phyloP scores from a whole-genome alignment of 2,329 filamentous ascomycete genomes.

The Diaporthe sp. region DNA sequence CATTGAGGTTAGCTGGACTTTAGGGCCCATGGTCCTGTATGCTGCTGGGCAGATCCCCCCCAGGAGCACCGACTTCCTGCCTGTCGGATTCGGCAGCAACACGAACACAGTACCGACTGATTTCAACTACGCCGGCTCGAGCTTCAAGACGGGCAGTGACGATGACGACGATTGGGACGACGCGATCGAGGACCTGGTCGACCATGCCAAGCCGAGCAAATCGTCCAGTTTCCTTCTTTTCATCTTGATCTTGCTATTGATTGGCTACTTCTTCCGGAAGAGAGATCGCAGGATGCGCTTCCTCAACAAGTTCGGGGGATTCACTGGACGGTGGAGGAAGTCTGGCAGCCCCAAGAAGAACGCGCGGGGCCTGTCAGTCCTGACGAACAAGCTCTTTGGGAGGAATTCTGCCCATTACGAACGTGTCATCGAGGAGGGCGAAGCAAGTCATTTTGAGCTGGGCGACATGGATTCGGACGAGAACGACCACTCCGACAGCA shows the following conservation, averaged over 20 bases:
- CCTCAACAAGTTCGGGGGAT: constrained; percentile 64
- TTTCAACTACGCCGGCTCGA: constrained; percentile 85
- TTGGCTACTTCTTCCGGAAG: constrained; percentile 82
- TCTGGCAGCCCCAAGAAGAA: constrained; percentile 62
- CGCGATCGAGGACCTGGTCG: constrained; percentile 70
- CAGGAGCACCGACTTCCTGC: constrained; percentile 69
- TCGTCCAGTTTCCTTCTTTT: constrained; percentile 84
- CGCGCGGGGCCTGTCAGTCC: constrained; percentile 60
- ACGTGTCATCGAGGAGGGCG: constrained; percentile 86
- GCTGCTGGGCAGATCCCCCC: constrained; percentile 89
- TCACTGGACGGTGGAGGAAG: constrained; percentile 56
- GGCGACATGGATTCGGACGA: constrained; percentile 75
- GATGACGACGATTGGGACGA: constrained; percentile 69
- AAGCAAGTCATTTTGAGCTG: constrained; percentile 83
- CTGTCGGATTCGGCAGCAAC: constrained; percentile 95
- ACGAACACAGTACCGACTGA: constrained; percentile 75
- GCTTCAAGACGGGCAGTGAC: constrained; percentile 58
- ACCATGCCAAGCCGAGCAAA: constrained; percentile 75
- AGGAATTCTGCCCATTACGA: constrained; percentile 76
- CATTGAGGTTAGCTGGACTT: constrained; percentile 95
- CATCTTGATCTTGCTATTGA: constrained; percentile 77
- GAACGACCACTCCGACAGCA: constrained; percentile 74
- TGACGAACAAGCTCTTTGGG: constrained; percentile 76
- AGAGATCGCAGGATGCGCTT: constrained; percentile 79
- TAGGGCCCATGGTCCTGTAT: constrained; percentile 96